Conservation (phyloP, 2,329 filamentous ascomycete genomes). For the Trichoderma asperellum region DNA sequence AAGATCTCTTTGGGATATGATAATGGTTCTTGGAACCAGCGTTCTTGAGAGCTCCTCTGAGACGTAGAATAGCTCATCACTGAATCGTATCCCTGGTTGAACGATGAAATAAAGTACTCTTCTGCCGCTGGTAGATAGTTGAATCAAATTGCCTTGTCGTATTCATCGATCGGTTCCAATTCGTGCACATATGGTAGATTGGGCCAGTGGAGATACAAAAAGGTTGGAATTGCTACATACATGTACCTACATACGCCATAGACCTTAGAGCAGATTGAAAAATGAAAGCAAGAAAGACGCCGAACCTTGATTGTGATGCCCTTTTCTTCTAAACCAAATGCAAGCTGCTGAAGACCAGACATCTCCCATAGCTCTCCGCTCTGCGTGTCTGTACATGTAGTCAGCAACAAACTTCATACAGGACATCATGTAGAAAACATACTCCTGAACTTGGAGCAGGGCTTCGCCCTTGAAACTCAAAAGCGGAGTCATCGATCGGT, state of each 20-base stretch:
- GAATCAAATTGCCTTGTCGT: neutral
- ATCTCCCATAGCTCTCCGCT: neutral
- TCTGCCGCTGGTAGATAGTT: neutral
- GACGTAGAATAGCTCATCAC: conserved; percentile 6
- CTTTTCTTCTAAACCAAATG: neutral
- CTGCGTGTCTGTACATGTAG: neutral
- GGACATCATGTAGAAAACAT: neutral
- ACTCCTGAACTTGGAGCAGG: neutral
- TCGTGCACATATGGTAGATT: neutral
- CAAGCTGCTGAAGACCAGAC: neutral
- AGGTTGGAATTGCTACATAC: neutral
- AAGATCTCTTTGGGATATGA: conserved; percentile 5
- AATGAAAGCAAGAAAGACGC: neutral
- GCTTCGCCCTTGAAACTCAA: neutral
- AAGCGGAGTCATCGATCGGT: neutral
- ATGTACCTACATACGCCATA: conserved; percentile 3
- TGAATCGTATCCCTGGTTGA: neutral
- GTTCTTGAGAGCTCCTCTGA: conserved; percentile 2
- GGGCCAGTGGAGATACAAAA: neutral
- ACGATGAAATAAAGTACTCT: neutral
- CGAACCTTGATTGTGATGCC: neutral
- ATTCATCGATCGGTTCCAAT: neutral
- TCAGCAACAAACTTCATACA: neutral
- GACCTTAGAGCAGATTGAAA: neutral
- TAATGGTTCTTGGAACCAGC: neutral